A percentile compares a stretch with the other conserved stretches of the same genome.
These are phyloP conservation scores for Backusella morwellensis DNA, from an alignment of 192 early-diverging fungal species.

Conservation along the genomic window DNA sequence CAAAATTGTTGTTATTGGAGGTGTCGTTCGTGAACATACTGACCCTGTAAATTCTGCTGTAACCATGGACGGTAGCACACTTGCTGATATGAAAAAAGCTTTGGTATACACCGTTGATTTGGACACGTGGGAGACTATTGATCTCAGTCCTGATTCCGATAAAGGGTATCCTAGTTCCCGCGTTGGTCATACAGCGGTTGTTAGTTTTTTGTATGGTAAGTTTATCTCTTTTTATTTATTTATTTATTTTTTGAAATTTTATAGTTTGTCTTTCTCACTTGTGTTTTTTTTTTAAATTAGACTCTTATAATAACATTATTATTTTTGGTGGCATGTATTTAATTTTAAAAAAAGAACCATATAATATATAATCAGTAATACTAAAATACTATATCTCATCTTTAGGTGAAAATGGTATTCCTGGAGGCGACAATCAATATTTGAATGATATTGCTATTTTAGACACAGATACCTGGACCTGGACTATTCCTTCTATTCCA, in stretches of 20 bases:
- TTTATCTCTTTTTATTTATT: constrained; percentile 1
- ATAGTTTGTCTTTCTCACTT: neutral
- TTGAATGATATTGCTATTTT: constrained; percentile 19
- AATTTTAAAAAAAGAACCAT: neutral
- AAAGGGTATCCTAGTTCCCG: neutral
- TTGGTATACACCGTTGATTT: constrained; percentile 16
- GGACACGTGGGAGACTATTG: constrained; percentile 7
- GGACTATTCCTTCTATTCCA: constrained; percentile 11
- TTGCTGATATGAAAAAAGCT: constrained; percentile 11
- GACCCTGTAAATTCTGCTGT: too few species aligned
- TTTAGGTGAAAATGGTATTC: constrained; percentile 21
- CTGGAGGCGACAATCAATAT: constrained; percentile 6
- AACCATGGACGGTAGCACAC: too few species aligned
- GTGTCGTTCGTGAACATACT: neutral
- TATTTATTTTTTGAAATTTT: neutral
- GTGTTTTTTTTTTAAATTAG: neutral
- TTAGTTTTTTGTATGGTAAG: constrained; percentile 9
- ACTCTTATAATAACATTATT: constrained; percentile 22
- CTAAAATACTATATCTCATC: neutral
- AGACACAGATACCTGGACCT: constrained; percentile 29
- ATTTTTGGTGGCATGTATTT: constrained; percentile 31
- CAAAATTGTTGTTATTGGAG: constrained; percentile 32
- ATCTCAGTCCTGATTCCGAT: neutral
- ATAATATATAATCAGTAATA: neutral
- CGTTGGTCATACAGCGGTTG: constrained; percentile 24